Evolutionary conservation across 2,329 filamentous ascomycete genomes (phyloP).

Genomic region (Alternaria tenuissima): DNA sequence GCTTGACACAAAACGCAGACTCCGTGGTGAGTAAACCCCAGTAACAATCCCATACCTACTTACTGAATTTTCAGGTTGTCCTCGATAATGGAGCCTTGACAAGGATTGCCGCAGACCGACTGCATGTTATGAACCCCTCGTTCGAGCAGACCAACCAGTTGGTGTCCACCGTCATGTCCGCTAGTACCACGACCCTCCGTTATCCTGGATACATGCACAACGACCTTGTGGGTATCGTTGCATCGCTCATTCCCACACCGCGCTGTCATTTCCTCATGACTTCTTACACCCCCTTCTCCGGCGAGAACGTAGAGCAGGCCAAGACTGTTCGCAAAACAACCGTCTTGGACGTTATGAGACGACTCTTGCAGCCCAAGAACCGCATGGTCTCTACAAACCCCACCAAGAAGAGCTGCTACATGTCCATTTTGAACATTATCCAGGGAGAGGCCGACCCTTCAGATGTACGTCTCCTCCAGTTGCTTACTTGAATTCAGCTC

Average conservation of each 20-base stretch:
- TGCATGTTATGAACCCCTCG: constrained; percentile 94
- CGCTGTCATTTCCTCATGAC: constrained; percentile 99
- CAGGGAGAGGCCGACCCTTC: constrained; percentile 98
- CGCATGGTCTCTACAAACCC: constrained; percentile 97
- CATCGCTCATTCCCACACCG: constrained; percentile 93
- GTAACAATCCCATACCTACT: neutral
- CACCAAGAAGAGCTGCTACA: constrained; percentile 98
- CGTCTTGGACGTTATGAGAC: constrained; percentile 95
- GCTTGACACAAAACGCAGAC: constrained; percentile 94
- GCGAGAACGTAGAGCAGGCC: constrained; percentile 93
- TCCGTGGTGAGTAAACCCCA: constrained; percentile 72
- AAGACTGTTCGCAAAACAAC: constrained; percentile 99
- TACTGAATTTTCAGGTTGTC: constrained; percentile 67
- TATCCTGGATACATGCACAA: constrained; percentile 99
- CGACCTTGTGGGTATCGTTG: constrained; percentile 95
- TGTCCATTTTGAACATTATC: constrained; percentile 98
- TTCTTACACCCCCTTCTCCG: constrained; percentile 96
- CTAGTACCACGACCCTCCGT: constrained; percentile 92
- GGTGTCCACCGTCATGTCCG: constrained; percentile 96
- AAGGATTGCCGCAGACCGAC: constrained; percentile 89
- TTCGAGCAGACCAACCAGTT: constrained; percentile 98
- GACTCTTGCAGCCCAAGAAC: constrained; percentile 96
- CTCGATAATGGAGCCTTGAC: constrained; percentile 94
- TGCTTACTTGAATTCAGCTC: neutral
- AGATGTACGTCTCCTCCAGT: constrained; percentile 64